These are phyloP conservation scores for Dipodascus albidus DNA, from an alignment of 805 yeast species.

Conservation along the genomic window DNA sequence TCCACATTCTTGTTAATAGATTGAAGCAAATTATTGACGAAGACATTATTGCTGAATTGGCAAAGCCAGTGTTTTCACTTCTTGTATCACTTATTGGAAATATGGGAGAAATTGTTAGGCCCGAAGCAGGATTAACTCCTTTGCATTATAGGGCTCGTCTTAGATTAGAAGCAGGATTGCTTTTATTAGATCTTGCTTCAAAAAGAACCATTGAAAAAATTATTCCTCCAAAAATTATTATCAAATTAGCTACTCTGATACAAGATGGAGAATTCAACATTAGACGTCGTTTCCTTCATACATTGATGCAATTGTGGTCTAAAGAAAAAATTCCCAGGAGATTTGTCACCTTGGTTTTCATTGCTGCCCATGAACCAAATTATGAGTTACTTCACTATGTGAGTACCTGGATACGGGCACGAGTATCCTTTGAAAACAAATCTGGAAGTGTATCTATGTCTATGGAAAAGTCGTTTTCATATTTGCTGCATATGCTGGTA, in stretches of 20 bases:
- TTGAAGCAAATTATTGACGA: conserved; percentile 30
- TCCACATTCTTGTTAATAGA: conserved; percentile 51
- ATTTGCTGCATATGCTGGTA: conserved; percentile 58
- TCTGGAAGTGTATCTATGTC: not conserved
- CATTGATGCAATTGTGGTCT: conserved; percentile 41
- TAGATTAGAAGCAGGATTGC: conserved; percentile 56
- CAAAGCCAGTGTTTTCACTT: conserved; percentile 56
- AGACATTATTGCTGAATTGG: conserved; percentile 32
- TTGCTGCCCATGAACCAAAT: conserved; percentile 69
- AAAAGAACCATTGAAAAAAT: conserved; percentile 38
- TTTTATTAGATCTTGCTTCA: conserved; percentile 53
- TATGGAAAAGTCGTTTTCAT: conserved; percentile 49
- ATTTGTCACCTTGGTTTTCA: conserved; percentile 57
- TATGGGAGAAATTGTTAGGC: conserved; percentile 67
- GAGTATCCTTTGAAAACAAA: conserved; percentile 19
- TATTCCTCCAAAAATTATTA: conserved; percentile 41
- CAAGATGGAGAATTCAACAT: conserved; percentile 57
- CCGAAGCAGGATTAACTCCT: conserved; percentile 39
- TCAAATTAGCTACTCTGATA: conserved; percentile 43
- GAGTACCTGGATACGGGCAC: conserved; percentile 61
- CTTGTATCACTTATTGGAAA: conserved; percentile 55
- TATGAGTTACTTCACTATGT: conserved; percentile 36
- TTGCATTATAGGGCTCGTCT: conserved; percentile 44
- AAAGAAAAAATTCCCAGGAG: conserved; percentile 46
- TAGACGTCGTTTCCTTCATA: conserved; percentile 38